phyloP scores from a whole-genome alignment of 805 yeast genomes.

The Starmerella stigmatis region DNA sequence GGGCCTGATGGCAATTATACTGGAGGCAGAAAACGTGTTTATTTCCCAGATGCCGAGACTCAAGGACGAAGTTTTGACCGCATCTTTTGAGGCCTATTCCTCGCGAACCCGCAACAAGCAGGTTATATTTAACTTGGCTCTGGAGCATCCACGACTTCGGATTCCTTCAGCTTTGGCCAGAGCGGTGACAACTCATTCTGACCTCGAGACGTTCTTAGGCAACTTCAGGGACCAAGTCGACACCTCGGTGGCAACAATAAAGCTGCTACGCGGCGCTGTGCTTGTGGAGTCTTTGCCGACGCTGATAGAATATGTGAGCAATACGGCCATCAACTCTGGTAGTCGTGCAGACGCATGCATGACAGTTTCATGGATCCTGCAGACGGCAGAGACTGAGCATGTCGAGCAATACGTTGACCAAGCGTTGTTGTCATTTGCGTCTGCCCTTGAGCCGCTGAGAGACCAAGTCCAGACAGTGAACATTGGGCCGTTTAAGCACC shows the following conservation, averaged over 20 bases:
- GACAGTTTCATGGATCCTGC: conserved; percentile 7
- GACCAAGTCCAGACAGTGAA: conserved; percentile 33
- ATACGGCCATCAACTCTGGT: neutral
- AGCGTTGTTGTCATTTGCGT: neutral
- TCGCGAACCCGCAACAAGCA: neutral
- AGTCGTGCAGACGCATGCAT: conserved; percentile 11
- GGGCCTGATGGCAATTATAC: conserved; percentile 1
- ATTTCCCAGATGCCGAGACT: neutral
- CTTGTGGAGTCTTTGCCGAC: conserved; percentile 4
- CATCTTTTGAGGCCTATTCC: neutral
- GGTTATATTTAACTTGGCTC: neutral
- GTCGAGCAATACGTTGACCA: too few species aligned
- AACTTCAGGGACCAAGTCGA: conserved; percentile 4
- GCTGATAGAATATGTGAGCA: neutral
- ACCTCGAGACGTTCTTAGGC: neutral
- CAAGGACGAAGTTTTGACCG: neutral
- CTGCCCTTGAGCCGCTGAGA: conserved; percentile 6
- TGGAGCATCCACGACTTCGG: neutral
- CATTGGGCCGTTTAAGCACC: conserved; percentile 82
- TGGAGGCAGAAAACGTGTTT: neutral
- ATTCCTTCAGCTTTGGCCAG: neutral
- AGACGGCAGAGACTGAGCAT: neutral
- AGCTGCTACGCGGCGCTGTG: conserved; percentile 9
- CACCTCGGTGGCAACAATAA: conserved; percentile 1
- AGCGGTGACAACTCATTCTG: neutral